A percentile compares a stretch with the other conserved stretches of the same genome.
Conservation (phyloP, 495 filamentous ascomycete genomes). For the Daldinia decipiens region DNA sequence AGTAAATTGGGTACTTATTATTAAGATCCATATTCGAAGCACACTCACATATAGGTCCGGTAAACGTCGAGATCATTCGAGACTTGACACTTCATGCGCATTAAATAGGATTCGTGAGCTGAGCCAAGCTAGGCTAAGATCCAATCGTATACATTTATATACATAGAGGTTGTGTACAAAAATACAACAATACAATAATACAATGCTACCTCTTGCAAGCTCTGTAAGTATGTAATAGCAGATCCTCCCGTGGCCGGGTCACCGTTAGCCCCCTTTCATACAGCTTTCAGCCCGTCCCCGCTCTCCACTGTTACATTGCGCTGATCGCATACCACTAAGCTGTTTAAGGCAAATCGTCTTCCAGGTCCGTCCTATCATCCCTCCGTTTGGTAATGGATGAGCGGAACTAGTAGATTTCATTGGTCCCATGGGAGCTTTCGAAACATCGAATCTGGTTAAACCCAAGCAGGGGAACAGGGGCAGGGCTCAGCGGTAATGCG, state of each 20-base stretch:
- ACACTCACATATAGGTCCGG: not conserved
- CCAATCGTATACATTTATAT: slow-evolving; percentile 8
- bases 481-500: slow-evolving; percentile 41
- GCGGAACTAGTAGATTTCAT: slow-evolving; percentile 36
- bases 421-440: slow-evolving; percentile 43
- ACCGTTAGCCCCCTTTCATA: slow-evolving; percentile 35
- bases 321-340: slow-evolving; percentile 39
- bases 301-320: slow-evolving; percentile 38
- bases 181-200: slow-evolving; percentile 1
- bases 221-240: slow-evolving; percentile 43
- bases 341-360: slow-evolving; percentile 28
- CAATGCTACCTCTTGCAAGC: slow-evolving; percentile 2
- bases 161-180: slow-evolving; percentile 9
- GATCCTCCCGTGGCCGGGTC: slow-evolving; percentile 44
- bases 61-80: slow-evolving; percentile 6
- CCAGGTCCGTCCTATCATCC: slow-evolving; percentile 37
- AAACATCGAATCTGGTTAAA: slow-evolving; percentile 44
- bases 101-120: slow-evolving; percentile 39
- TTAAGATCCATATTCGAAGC: not conserved
- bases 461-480: slow-evolving; percentile 29
- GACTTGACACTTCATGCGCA: slow-evolving; percentile 35
- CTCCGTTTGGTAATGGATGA: slow-evolving; percentile 46
- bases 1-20: not conserved
- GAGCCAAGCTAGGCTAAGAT: slow-evolving; percentile 30
- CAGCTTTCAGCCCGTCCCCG: slow-evolving; percentile 34